Base-by-base conservation (phyloP, 768 basidiomycete genomes). In the Austroboletus festivus region DNA sequence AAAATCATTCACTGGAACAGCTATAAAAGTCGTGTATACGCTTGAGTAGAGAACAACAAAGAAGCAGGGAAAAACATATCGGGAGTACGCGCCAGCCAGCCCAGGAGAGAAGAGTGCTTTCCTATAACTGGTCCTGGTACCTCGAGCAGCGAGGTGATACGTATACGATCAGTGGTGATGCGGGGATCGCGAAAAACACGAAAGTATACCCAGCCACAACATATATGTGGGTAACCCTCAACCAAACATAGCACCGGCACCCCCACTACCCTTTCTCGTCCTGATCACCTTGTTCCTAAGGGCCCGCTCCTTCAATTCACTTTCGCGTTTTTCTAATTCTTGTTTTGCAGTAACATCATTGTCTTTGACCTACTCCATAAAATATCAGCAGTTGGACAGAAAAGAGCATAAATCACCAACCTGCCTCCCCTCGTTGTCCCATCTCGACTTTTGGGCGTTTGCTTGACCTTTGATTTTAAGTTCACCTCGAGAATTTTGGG, bases 281-380 rank as follows among this genome's bases (percentile, higher is more conserved):
- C 84, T 74, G 45, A 83, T 74, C 39, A 92, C 89, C 62, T 92
- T 92, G 60, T 91, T 90, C 59, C 89, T 78, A 62, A 92, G 65
- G 13, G 89, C 87, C 62, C 72, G 80, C 57, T 92, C 89, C 63
- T 89, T 91, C 51, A 91, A 62, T 60, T 92, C 89, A 53, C 78
- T 89, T 61, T 92, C 89, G 48, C 85, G 68, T 55, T 72, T 79
- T 57, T 81, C 80, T 38, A 92, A 70, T 30, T 87, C 87, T 20
- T 60, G 59, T 45, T 59, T 71, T 12, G 50, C 21, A 48, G 48
- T 11, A 42, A 38, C 28, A 13, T 40, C 53, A 12, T 47, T 40
- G 13, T 42, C 34, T 1, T 37, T 50, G 47, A 42, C 54, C 63
- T 62, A 54, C 56, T 58, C 57, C 58, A 53, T 50, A 35, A 42